A percentile compares a stretch with the other conserved stretches of the same genome.
These are phyloP conservation scores for Raphidocelis subcapitata DNA, from an alignment of 139 green algal species.

Conservation along the genomic window DNA sequence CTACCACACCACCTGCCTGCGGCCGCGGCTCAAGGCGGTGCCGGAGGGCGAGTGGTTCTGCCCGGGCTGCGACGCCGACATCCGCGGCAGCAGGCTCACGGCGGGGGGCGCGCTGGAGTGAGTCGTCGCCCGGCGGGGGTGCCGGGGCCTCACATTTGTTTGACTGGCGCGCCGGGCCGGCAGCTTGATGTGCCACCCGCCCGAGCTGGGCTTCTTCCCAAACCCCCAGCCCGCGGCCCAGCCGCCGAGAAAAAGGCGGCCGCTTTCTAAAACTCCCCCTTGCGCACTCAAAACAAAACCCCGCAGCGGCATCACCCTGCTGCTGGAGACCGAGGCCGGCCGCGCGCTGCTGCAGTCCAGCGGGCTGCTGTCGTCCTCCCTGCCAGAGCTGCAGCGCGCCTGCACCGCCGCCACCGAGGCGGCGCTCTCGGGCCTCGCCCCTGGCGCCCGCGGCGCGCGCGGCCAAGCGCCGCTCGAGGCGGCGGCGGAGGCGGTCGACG, in stretches of 20 bases:
- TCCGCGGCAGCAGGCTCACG: slow-evolving; percentile 1
- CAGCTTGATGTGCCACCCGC: background rate
- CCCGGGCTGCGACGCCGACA: slow-evolving; percentile 9
- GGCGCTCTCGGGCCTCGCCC: background rate
- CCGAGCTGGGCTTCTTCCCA: background rate
- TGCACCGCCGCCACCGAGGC: slow-evolving; percentile 10
- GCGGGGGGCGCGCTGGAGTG: background rate
- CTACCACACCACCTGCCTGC: slow-evolving; percentile 51
- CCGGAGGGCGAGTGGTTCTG: slow-evolving; percentile 34
- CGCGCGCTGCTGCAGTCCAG: slow-evolving; percentile 27
- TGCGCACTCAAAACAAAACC: background rate
- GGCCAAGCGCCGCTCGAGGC: background rate
- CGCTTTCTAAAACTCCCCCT: background rate
- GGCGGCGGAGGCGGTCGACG: background rate
- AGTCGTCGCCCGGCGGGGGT: no score
- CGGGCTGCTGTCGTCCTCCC: slow-evolving; percentile 10
- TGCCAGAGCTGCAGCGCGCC: slow-evolving; percentile 28
- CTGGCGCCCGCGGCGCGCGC: slow-evolving; percentile 1
- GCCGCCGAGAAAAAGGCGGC: background rate
- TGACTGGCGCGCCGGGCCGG: background rate
- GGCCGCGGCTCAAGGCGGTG: slow-evolving; percentile 22
- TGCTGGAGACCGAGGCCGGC: slow-evolving; percentile 32
- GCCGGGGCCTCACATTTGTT: no score
- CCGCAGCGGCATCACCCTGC: slow-evolving; percentile 20
- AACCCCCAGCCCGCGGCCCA: no score